A percentile compares a stretch with the other conserved stretches of the same genome.
These are phyloP conservation scores for Penicillium brasilianum DNA, from an alignment of 2,329 filamentous ascomycete genomes.

Conservation along the genomic window DNA sequence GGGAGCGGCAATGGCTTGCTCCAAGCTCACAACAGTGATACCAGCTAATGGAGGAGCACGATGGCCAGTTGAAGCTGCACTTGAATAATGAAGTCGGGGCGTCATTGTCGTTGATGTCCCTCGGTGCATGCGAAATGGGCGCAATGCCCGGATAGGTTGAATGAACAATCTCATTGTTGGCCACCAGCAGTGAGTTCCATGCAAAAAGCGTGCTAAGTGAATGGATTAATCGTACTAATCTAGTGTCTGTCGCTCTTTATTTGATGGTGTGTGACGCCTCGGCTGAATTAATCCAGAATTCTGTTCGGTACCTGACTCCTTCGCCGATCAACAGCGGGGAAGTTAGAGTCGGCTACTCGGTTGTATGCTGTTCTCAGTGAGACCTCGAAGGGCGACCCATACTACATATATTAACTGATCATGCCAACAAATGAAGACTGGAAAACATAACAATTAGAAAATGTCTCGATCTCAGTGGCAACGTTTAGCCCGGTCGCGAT, in stretches of 20 bases:
- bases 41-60: conserved; percentile 46
- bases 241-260: neutral
- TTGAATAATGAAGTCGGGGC: conserved; percentile 19
- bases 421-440: neutral
- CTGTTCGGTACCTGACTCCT: neutral
- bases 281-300: neutral
- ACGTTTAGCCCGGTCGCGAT: conserved; percentile 17
- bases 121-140: neutral
- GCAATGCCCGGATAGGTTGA: neutral
- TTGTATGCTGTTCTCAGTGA: conserved; percentile 12
- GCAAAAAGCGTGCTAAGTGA: neutral
- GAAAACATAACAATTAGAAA: neutral
- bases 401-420: neutral
- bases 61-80: neutral
- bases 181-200: neutral
- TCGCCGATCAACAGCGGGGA: conserved; percentile 74
- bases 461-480: conserved; percentile 26
- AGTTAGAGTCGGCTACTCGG: conserved; percentile 31
- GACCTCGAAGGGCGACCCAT: conserved; percentile 5
- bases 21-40: conserved; percentile 58
- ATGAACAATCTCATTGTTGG: conserved; percentile 12
- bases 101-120: neutral
- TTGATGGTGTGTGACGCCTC: neutral
- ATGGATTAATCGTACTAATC: too few species aligned
- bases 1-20: conserved; percentile 61